Base-by-base conservation (phyloP, 2,329 filamentous ascomycete genomes). In the Ceratocystis smalleyi region DNA sequence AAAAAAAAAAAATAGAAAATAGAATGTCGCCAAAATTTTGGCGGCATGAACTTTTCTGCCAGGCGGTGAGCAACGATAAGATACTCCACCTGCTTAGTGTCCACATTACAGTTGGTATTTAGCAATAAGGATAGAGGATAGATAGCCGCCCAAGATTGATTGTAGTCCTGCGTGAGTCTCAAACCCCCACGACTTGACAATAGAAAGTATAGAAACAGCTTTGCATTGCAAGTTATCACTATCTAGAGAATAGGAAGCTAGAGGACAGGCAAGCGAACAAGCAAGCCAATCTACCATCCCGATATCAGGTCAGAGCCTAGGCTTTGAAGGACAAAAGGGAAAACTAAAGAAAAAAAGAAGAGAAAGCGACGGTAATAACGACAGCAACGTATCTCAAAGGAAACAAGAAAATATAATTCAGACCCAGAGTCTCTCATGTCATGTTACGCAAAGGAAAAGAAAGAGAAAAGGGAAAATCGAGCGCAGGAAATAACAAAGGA, bases 1-100 rank as follows among this genome's bases (percentile, higher is more conserved):
- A 22, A 51, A 51, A 22, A 51, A 51, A 24, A 51, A 5, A 30
- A 54, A 43, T 22, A 49, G 43, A 66, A 64, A 45, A 61, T 43
- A 51, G 49, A 69, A 72, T 72, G 70, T 71, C 71, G 72, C 72
- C 74, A 76, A 75, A 75, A 59, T 69, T 69, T 75, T 73, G 68
- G 68, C 64, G 64, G 67, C 64, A 55, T 63, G 66, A 30, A 68
- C 65, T 69, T 72, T 75, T 75, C 72, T 76, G 74, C 75, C 73
- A 72, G 73, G 75, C 74, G 74, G 75, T 75, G 70, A 66, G 19
- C 3, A 35, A 40, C 2, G 35, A 40, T 40, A 40, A 43, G 22
- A 17, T 5, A 6, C 49, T 51, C 49, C 51, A 57, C 51, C 32
- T 3, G 5, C 5, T 17, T 17, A 2, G 1, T 2, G 2, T 30